Evolutionary conservation across 1,139 yeast species (phyloP).

Genomic region (Hemisphaericaspora xylofermentans): DNA sequence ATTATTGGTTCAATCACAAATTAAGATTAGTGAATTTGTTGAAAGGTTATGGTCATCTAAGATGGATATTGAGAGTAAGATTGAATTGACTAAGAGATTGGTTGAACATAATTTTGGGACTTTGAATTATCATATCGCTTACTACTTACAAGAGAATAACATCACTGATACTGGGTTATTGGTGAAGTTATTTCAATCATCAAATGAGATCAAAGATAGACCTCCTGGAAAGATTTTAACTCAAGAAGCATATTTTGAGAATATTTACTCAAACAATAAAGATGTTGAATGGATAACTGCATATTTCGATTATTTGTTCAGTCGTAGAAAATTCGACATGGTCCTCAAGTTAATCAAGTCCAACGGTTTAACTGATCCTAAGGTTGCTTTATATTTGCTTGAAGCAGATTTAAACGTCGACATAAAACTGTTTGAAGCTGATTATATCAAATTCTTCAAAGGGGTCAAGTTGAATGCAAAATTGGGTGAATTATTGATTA

Average conservation of each 20-base stretch:
- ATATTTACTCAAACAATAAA: conserved; percentile 9
- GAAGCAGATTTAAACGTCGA: conserved; percentile 14
- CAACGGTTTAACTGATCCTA: conserved; percentile 7
- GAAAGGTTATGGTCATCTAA: conserved; percentile 25
- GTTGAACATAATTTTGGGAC: conserved; percentile 29
- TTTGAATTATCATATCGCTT: conserved; percentile 26
- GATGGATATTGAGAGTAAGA: conserved; percentile 16
- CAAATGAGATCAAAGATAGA: conserved; percentile 2
- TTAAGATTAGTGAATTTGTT: conserved; percentile 26
- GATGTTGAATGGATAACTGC: conserved; percentile 20
- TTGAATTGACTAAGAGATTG: conserved; percentile 20
- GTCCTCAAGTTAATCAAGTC: conserved; percentile 14
- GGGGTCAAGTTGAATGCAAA: conserved; percentile 3
- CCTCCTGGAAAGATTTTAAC: conserved; percentile 5
- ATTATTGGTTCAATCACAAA: conserved; percentile 17
- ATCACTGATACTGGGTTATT: conserved; percentile 14
- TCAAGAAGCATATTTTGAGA: conserved; percentile 10
- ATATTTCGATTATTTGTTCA: conserved; percentile 20
- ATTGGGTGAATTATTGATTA: conserved; percentile 22
- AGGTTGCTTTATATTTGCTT: conserved; percentile 5
- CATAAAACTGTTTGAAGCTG: conserved; percentile 7
- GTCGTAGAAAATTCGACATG: conserved; percentile 10
- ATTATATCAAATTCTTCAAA: conserved; percentile 1
- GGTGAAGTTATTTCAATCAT: conserved; percentile 12
- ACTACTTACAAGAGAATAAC: conserved; percentile 15